Evolutionary conservation across 164 flowering plant genomes (phyloP), one percentile per base, ranked within the genome.

Genomic region (Berberis thunbergii): DNA sequence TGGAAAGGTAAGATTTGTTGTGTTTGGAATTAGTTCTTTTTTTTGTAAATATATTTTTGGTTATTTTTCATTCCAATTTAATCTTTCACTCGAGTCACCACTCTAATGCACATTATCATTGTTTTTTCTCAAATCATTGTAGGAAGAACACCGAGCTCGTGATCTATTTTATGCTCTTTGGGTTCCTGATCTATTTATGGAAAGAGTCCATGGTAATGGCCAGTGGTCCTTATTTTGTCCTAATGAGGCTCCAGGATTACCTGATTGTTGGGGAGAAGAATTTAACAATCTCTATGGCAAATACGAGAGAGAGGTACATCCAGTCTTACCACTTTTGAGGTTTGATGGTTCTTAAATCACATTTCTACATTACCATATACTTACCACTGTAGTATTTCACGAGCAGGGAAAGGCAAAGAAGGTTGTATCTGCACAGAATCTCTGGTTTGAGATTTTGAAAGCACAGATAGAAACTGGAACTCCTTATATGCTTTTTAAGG

Each of bases 121-220:
- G 26, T 26, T 26, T 26, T 26, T 26, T 26, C 26, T 26, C 26
- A 26, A 26, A 91, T 12, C 43, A 53, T 69, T 72, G 55, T 67
- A 94, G 99, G 98, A 95, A 69, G 99, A 95, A 69, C 81, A 92
- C 9, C 85, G 98, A 8, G 98, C 98, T 46, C 79, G 99, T 5
- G 99, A 95, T 81, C 73, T 95, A 3, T 95, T 95, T 71, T 91
- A 84, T 89, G 96, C 92, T 66, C 92, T 95, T 53, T 95, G 99
- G 99, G 81, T 95, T 2, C 96, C 99, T 74, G 99, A 95, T 78
- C 80, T 57, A 11, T 94, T 94, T 69, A 91, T 94, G 97, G 80
- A 81, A 74, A 85, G 97, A 69, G 99, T 94, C 46, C 82, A 82
- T 63, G 72, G 72, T 45, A 73, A 86, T 81, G 96, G 79, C 7